Evolutionary conservation across 2,329 filamentous ascomycete species (phyloP), one percentile per base, ranked within the genome.

Genomic region (Aspergillus calidoustus): DNA sequence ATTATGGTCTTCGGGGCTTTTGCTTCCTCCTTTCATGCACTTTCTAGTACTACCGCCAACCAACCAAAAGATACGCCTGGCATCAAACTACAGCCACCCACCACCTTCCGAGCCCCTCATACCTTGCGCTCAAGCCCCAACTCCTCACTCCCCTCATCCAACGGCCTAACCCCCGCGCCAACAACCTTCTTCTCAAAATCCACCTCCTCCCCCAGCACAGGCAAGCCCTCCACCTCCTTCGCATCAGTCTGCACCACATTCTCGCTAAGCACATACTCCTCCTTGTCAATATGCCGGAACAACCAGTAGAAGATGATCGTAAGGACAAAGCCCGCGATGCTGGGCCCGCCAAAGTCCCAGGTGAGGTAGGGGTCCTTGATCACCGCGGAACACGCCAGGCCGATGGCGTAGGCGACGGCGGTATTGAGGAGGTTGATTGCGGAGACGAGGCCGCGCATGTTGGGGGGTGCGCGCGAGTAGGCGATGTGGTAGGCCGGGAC

Each of bases 321-420:
- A 68, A 84, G 79, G 3, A 80, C 71, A 44, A 75, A 77, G 2
- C 84, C 76, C 7, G 79, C 82, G 49, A 85, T 82, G 3, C 80
- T 79, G 3, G 82, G 81, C 23, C 80, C 83, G 3, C 74, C 80
- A 75, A 81, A 83, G 11, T 81, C 66, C 80, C 80, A 83, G 28
- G 81, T 75, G 7, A 84, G 72, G 60, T 80, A 77, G 2, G 82
- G 82, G 58, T 84, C 83, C 49, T 69, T 71, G 46, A 82, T 80
- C 1, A 72, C 80, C 0, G 80, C 77, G 8, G 79, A 70, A n/a
- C 81, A 62, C 23, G 80, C 77, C 58, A 82, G 76, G 41, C 73
- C 77, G 2, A 82, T 59, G 0, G 79, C 79, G 52, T 70, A 72
- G 3, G 74, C 74, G 7, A 81, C 57, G 6, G 79, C 78, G 8